Percentiles rank a stretch among this genome's conserved stretches.
phyloP scores from a whole-genome alignment of 805 yeast genomes.

The Candida saitoana region DNA sequence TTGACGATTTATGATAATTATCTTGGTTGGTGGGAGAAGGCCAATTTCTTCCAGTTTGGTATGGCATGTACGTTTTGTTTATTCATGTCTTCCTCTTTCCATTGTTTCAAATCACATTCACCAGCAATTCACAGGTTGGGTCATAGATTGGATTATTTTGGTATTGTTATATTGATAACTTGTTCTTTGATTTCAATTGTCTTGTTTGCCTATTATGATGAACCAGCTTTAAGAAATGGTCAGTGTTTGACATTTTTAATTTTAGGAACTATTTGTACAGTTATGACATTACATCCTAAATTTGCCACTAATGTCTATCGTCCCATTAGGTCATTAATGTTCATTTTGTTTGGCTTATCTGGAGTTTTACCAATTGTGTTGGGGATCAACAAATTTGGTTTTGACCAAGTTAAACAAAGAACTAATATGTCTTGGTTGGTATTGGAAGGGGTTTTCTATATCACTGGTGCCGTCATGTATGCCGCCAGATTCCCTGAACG shows the following conservation, averaged over 20 bases:
- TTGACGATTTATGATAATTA: conserved; percentile 20
- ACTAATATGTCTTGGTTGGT: conserved; percentile 60
- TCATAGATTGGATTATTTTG: conserved; percentile 71
- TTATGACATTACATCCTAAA: conserved; percentile 57
- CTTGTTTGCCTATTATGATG: conserved; percentile 44
- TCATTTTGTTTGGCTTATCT: conserved; percentile 74
- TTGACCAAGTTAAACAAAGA: conserved; percentile 42
- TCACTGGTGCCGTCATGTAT: conserved; percentile 74
- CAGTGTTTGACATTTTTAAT: conserved; percentile 45
- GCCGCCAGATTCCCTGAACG: conserved; percentile 80
- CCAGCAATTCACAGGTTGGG: conserved; percentile 49
- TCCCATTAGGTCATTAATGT: conserved; percentile 71
- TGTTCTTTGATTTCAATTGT: conserved; percentile 51
- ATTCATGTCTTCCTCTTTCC: conserved; percentile 62
- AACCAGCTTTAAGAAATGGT: conserved; percentile 24
- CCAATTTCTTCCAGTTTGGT: conserved; percentile 51
- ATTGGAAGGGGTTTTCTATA: conserved; percentile 70
- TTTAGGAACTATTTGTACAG: conserved; percentile 60
- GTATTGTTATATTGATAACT: conserved; percentile 65
- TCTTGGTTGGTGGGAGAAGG: conserved; percentile 38
- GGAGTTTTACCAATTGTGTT: conserved; percentile 66
- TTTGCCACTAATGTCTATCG: conserved; percentile 74
- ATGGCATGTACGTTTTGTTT: conserved; percentile 58
- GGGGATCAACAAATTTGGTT: conserved; percentile 51
- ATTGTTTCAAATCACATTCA: conserved; percentile 65